These are phyloP conservation scores for Cladosporium sp. DNA, from an alignment of 2,329 filamentous ascomycete species.

Conservation along the genomic window DNA sequence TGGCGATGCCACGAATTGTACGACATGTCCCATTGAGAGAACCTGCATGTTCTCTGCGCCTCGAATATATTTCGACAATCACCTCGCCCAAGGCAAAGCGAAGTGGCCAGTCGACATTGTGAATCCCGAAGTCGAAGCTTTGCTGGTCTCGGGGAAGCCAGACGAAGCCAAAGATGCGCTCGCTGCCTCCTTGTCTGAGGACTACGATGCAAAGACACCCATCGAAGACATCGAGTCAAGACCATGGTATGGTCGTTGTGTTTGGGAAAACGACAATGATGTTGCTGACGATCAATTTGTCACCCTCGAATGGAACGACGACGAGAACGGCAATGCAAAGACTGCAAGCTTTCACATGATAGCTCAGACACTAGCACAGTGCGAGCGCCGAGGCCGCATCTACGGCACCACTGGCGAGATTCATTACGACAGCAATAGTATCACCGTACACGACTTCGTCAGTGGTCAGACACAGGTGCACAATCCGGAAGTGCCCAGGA, in stretches of 20 bases:
- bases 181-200: constrained; percentile 52
- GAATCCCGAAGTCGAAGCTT: constrained; percentile 88
- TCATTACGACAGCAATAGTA: constrained; percentile 76
- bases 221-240: constrained; percentile 51
- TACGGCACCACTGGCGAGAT: constrained; percentile 89
- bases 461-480: constrained; percentile 59
- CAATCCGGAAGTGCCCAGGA: constrained; percentile 59
- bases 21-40: constrained; percentile 72
- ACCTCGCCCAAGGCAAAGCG: constrained; percentile 67
- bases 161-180: constrained; percentile 56
- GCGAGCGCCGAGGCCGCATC: constrained; percentile 79
- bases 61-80: constrained; percentile 74
- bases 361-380: constrained; percentile 83
- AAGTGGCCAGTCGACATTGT: constrained; percentile 87
- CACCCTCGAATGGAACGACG: constrained; percentile 83
- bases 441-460: constrained; percentile 73
- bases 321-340: constrained; percentile 65
- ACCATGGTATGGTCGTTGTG: constrained; percentile 87
- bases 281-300: constrained; percentile 93
- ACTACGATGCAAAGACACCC: constrained; percentile 56
- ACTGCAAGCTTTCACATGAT: constrained; percentile 93
- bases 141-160: constrained; percentile 50
- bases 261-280: constrained; percentile 90
- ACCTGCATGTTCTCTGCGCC: constrained; percentile 84
- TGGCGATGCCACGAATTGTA: constrained; percentile 80